Conservation (phyloP, 2,329 filamentous ascomycete species). For the Sarocladiaceae sp. region DNA sequence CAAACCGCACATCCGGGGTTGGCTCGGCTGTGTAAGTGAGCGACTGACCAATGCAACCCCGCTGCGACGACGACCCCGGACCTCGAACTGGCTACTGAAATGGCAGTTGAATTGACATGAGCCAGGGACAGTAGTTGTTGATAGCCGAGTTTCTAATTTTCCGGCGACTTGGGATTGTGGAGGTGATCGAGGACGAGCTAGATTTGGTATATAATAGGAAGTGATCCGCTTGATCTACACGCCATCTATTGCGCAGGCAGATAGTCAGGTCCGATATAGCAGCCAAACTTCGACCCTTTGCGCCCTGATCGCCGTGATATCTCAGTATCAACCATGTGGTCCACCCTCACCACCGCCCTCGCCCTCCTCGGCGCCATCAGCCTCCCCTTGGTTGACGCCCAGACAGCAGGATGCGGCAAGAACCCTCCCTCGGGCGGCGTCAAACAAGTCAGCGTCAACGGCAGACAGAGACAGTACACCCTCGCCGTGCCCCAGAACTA, state of each 20-base stretch:
- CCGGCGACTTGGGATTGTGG: no score
- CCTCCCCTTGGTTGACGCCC: conserved; percentile 6
- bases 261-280: no score
- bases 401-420: conserved; percentile 30
- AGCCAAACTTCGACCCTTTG: neutral
- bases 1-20: no score
- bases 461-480: conserved; percentile 29
- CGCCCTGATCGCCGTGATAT: neutral
- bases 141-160: no score
- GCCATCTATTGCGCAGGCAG: neutral
- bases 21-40: neutral
- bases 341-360: conserved; percentile 2
- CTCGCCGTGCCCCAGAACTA: conserved; percentile 29
- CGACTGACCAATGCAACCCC: no score
- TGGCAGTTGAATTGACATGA: neutral
- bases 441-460: conserved; percentile 27
- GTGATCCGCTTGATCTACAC: conserved; percentile 4
- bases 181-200: neutral
- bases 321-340: neutral
- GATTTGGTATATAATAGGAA: conserved; percentile 3
- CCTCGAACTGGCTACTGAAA: neutral
- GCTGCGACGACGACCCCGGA: neutral
- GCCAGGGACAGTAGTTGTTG: no score
- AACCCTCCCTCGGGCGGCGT: conserved; percentile 22
- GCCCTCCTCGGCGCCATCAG: conserved; percentile 3